phyloP scores from a whole-genome alignment of 1,284 basidiomycete genomes.

The Irpex sp. region DNA sequence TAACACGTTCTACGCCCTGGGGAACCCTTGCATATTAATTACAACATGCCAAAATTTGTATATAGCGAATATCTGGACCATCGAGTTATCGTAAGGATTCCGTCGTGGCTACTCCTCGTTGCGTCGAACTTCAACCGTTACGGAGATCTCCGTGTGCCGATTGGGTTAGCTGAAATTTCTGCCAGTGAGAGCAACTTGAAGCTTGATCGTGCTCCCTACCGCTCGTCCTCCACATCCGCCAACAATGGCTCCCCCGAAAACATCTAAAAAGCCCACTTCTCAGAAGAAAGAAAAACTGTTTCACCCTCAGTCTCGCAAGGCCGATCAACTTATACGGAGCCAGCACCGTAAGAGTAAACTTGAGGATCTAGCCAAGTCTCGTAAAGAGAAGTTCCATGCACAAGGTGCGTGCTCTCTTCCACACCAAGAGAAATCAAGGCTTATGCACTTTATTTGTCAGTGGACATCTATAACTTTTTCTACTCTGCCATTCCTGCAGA shows the following conservation, averaged over 20 bases:
- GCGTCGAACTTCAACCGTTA: not conserved
- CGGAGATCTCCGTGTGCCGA: not conserved
- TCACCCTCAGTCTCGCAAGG: slow-evolving; percentile 80
- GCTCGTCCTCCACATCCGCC: not conserved
- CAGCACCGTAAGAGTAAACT: slow-evolving; percentile 73
- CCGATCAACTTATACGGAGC: slow-evolving; percentile 72
- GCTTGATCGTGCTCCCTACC: not conserved
- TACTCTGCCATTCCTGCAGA: slow-evolving; percentile 68
- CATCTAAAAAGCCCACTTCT: slow-evolving; percentile 18
- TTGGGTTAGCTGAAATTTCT: not conserved
- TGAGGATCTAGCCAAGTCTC: slow-evolving; percentile 49
- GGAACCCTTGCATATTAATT: too few relatives aligned
- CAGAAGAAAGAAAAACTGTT: slow-evolving; percentile 72
- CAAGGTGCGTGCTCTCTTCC: slow-evolving; percentile 38
- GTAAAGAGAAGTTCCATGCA: slow-evolving; percentile 50
- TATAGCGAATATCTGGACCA: too few relatives aligned
- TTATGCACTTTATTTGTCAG: slow-evolving; percentile 36
- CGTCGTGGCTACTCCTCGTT: too few relatives aligned
- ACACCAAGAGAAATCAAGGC: not conserved
- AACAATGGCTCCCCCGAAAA: slow-evolving; percentile 28
- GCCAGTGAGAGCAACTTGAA: not conserved
- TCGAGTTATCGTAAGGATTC: too few relatives aligned
- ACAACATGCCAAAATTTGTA: too few relatives aligned
- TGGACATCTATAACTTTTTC: slow-evolving; percentile 79
- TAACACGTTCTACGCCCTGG: too few relatives aligned